These are phyloP conservation scores for Populus tremula DNA, from an alignment of 345 rosid species.

Conservation along the genomic window DNA sequence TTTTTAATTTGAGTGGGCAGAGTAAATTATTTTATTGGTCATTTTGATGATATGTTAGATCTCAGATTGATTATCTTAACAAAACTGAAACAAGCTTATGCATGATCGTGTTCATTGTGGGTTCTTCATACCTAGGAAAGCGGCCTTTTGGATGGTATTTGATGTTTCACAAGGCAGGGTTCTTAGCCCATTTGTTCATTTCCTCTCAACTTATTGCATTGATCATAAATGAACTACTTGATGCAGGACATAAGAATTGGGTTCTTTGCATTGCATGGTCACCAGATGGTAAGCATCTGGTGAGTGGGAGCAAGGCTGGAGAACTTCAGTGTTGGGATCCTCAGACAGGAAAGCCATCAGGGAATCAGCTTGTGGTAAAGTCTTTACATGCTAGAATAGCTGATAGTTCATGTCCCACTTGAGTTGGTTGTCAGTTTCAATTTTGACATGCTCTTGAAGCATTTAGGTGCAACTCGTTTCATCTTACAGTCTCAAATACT, in stretches of 20 bases:
- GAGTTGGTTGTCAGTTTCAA: neutral
- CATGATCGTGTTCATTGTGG: neutral
- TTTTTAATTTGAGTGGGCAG: neutral
- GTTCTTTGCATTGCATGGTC: conserved; percentile 95
- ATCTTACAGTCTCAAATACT: no score
- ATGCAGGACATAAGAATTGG: conserved; percentile 94
- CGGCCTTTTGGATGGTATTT: neutral
- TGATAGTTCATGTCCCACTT: neutral
- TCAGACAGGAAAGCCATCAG: conserved; percentile 69
- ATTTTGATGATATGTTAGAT: neutral
- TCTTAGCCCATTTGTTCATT: neutral
- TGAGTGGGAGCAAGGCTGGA: conserved; percentile 86
- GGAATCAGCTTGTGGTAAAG: conserved; percentile 61
- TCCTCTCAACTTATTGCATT: neutral
- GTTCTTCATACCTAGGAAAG: neutral
- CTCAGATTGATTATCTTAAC: neutral
- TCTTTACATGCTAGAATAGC: conserved; percentile 12
- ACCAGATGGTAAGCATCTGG: conserved; percentile 88
- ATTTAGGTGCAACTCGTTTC: neutral
- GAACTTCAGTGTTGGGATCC: conserved; percentile 87
- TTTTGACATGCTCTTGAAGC: conserved; percentile 13
- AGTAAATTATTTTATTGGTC: neutral
- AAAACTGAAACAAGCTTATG: neutral
- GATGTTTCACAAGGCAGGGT: neutral
- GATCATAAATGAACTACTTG: neutral